Evolutionary conservation across 139 green algal genomes (phyloP).

Genomic region (Microglena sp.): DNA sequence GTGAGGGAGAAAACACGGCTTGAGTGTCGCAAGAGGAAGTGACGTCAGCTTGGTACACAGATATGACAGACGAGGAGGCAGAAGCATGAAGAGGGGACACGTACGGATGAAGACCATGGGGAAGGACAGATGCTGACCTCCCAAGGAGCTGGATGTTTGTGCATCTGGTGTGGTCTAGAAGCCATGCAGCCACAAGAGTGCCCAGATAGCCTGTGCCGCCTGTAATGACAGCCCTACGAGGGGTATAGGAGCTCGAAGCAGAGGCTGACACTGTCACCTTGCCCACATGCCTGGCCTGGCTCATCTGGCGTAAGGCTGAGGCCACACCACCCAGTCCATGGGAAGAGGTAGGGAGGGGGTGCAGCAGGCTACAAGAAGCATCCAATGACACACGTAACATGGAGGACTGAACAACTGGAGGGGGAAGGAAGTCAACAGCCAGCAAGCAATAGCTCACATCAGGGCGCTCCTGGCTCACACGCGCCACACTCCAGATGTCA

Average conservation of each 20-base stretch:
- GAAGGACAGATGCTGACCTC: conserved; percentile 10
- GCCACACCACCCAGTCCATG: conserved; percentile 32
- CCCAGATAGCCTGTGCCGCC: conserved; percentile 61
- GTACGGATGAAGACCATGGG: conserved; percentile 7
- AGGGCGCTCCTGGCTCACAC: conserved; percentile 62
- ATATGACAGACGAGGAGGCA: too few species aligned
- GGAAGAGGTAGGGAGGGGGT: conserved; percentile 22
- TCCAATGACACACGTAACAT: conserved; percentile 30
- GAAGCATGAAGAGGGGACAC: too few species aligned
- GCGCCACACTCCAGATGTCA: conserved; percentile 56
- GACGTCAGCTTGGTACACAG: too few species aligned
- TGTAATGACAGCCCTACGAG: conserved; percentile 37
- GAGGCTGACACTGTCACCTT: conserved; percentile 61
- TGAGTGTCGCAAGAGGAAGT: conserved; percentile 41
- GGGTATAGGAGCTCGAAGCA: conserved; percentile 4
- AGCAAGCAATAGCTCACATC: conserved; percentile 67
- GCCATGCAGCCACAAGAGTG: conserved; percentile 46
- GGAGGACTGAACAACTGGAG: conserved; percentile 32
- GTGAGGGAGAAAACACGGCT: conserved; percentile 41
- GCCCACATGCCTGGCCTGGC: conserved; percentile 69
- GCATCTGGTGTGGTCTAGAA: conserved; percentile 11
- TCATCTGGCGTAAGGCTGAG: conserved; percentile 73
- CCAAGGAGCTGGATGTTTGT: background rate
- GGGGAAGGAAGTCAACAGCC: conserved; percentile 79
- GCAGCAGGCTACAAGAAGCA: conserved; percentile 23